These are phyloP conservation scores for Tuber brumale DNA, from an alignment of 495 filamentous ascomycete species.

Conservation along the genomic window DNA sequence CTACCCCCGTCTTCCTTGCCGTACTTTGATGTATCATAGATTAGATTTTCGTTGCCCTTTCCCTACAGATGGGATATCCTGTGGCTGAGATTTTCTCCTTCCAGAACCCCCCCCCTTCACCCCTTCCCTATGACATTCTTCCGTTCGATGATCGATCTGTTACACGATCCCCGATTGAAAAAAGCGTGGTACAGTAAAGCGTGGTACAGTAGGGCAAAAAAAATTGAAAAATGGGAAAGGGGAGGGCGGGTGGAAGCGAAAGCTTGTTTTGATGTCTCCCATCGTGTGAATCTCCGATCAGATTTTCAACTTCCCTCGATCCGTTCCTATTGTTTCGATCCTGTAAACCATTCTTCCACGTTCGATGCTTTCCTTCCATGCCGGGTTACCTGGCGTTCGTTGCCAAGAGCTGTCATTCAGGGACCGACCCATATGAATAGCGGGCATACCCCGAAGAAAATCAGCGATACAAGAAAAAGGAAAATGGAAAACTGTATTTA, in stretches of 20 bases:
- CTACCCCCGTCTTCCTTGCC: neutral
- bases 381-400: slow-evolving; percentile 18
- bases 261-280: slow-evolving; percentile 32
- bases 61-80: neutral
- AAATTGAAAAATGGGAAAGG: neutral
- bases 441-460: neutral
- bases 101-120: neutral
- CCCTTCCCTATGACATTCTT: neutral
- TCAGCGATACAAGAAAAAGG: neutral
- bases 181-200: slow-evolving; percentile 6
- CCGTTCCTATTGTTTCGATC: slow-evolving; percentile 37
- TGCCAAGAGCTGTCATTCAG: slow-evolving; percentile 33
- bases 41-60: neutral
- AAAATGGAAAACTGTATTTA: slow-evolving; percentile 22
- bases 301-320: slow-evolving; percentile 38
- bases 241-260: slow-evolving; percentile 36
- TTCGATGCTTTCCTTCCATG: slow-evolving; percentile 19
- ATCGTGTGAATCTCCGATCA: slow-evolving; percentile 36
- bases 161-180: slow-evolving; percentile 3
- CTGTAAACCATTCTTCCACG: slow-evolving; percentile 15
- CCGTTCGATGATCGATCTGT: neutral
- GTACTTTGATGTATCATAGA: neutral
- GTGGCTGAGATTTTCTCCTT: neutral
- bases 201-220: slow-evolving; percentile 6
- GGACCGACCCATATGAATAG: slow-evolving; percentile 10